These are phyloP conservation scores for Colletotrichum sp. DNA, from an alignment of 2,329 filamentous ascomycete species.

Conservation along the genomic window DNA sequence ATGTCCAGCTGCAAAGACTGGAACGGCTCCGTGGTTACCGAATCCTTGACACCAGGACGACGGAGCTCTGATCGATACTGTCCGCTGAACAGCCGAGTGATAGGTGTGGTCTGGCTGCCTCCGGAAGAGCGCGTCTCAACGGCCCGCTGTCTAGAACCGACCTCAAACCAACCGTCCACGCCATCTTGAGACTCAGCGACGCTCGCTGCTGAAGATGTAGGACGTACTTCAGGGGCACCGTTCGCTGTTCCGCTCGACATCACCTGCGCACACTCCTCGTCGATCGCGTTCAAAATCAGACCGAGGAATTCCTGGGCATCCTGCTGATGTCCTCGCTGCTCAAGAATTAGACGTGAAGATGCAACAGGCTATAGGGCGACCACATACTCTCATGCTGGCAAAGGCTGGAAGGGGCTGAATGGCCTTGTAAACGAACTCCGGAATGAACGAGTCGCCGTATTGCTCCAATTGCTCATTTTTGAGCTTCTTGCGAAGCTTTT, in stretches of 20 bases:
- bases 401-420: conserved; percentile 88
- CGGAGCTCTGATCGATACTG: conserved; percentile 88
- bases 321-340: conserved; percentile 89
- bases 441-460: conserved; percentile 89
- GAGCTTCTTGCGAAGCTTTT: conserved; percentile 74
- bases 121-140: conserved; percentile 88
- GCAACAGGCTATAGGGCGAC: not conserved
- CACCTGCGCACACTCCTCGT: conserved; percentile 87
- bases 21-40: conserved; percentile 91
- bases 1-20: conserved; percentile 96
- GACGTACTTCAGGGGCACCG: conserved; percentile 27
- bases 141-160: conserved; percentile 88
- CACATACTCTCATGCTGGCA: conserved; percentile 83
- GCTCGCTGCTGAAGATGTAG: conserved; percentile 29
- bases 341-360: conserved; percentile 30
- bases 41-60: conserved; percentile 85
- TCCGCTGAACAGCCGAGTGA: conserved; percentile 94
- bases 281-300: conserved; percentile 88
- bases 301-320: conserved; percentile 97
- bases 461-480: conserved; percentile 87
- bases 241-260: conserved; percentile 47
- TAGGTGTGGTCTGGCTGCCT: conserved; percentile 74
- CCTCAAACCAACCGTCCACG: conserved; percentile 85
- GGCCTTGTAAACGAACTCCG: conserved; percentile 94
- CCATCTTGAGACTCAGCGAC: conserved; percentile 34